phyloP scores from a whole-genome alignment of 495 filamentous ascomycete species.

The Aspergillus steynii region DNA sequence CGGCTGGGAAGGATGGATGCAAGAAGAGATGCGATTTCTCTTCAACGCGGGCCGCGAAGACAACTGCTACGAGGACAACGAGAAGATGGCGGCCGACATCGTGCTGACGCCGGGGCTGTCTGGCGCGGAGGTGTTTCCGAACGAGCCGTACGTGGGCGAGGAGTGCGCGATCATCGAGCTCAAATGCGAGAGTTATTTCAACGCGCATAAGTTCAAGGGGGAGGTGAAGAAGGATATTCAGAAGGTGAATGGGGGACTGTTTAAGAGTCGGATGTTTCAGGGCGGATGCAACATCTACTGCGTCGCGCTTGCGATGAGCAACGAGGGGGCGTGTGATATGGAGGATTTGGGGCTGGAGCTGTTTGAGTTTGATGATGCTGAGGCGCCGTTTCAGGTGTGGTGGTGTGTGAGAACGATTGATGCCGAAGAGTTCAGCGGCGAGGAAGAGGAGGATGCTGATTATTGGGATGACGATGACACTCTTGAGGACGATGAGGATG shows the following conservation, averaged over 20 bases:
- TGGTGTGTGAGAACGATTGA: constrained; percentile 1
- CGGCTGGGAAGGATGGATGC: constrained; percentile 2
- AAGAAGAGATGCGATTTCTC: neutral
- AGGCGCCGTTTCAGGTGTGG: neutral
- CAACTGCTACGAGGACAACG: constrained; percentile 2
- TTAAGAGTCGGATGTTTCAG: neutral
- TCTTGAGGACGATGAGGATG: neutral
- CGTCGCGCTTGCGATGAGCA: neutral
- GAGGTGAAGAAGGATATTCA: constrained; percentile 1
- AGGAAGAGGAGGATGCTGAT: neutral
- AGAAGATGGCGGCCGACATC: neutral
- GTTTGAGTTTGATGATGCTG: neutral
- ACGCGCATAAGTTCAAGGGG: neutral
- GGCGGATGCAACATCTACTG: neutral
- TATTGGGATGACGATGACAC: no score
- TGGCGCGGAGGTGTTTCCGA: neutral
- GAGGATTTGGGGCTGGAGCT: neutral
- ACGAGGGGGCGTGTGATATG: neutral
- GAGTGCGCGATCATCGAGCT: neutral
- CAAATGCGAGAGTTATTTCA: constrained; percentile 4
- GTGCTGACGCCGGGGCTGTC: neutral
- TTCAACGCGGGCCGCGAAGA: constrained; percentile 6
- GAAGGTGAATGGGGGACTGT: neutral
- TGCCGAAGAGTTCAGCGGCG: neutral
- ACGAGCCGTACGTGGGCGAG: neutral